Evolutionary conservation across 2,329 filamentous ascomycete genomes (phyloP).

Genomic region (Curvularia spicifera): DNA sequence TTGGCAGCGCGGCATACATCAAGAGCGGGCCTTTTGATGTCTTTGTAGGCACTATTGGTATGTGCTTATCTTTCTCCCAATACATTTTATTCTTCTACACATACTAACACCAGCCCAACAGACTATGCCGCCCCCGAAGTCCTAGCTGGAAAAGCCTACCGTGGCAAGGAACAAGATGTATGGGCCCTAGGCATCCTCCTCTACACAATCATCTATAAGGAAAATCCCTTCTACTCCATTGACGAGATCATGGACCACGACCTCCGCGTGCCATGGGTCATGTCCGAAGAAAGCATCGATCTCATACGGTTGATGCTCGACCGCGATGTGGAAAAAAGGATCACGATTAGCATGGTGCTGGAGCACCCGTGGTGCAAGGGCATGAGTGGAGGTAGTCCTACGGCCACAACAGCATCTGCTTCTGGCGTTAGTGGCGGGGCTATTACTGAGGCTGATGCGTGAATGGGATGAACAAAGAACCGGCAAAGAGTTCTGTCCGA

Average conservation of each 20-base stretch:
- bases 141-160: constrained; percentile 86
- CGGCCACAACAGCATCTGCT: not conserved
- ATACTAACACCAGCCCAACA: constrained; percentile 48
- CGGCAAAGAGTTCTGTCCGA: too few species aligned
- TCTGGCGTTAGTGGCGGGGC: not conserved
- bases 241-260: constrained; percentile 99
- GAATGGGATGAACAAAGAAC: not conserved
- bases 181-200: constrained; percentile 97
- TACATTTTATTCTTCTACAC: not conserved
- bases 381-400: not conserved
- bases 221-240: constrained; percentile 98
- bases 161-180: constrained; percentile 96
- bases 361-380: constrained; percentile 80
- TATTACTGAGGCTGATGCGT: not conserved
- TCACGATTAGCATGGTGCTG: constrained; percentile 86
- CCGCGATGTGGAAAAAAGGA: constrained; percentile 80
- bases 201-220: constrained; percentile 99
- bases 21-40: constrained; percentile 98
- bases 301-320: constrained; percentile 91
- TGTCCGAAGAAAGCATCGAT: constrained; percentile 92
- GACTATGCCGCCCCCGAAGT: constrained; percentile 99
- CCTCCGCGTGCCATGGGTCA: constrained; percentile 83
- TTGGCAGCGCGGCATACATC: constrained; percentile 97
- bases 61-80: constrained; percentile 40
- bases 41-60: constrained; percentile 98